Percentiles rank a stretch among this genome's conserved stretches.
Evolutionary conservation across 257 asterid species (phyloP).

Genomic region (Rehmannia glutinosa): DNA sequence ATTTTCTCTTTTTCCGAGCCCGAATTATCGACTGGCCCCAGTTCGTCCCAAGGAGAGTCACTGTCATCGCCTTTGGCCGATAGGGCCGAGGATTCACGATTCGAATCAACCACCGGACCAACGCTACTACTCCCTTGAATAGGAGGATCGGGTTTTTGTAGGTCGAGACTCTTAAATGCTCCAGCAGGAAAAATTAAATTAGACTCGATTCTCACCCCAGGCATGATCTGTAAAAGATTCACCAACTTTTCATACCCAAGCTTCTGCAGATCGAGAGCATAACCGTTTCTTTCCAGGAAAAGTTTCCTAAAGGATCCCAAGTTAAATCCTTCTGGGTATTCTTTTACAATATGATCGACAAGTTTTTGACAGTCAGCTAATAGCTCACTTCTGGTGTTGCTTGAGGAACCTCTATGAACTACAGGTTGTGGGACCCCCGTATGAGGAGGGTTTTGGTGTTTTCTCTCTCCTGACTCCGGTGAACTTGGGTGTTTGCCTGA

Average conservation of each 20-base stretch:
- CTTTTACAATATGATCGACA: slow-evolving; percentile 49
- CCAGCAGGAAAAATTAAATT: slow-evolving; percentile 45
- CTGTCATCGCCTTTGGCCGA: slow-evolving; percentile 34
- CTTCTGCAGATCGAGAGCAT: slow-evolving; percentile 56
- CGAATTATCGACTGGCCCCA: slow-evolving; percentile 56
- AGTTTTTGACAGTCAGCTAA: slow-evolving; percentile 61
- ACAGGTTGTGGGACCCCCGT: slow-evolving; percentile 38
- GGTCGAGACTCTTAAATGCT: slow-evolving; percentile 24
- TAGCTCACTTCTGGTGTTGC: slow-evolving; percentile 45
- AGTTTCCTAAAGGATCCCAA: slow-evolving; percentile 49
- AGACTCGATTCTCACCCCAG: slow-evolving; percentile 53
- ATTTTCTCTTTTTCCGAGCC: slow-evolving; percentile 25
- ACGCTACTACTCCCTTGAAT: too few relatives aligned
- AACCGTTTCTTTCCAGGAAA: slow-evolving; percentile 56
- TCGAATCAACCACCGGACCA: too few relatives aligned
- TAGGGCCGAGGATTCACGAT: too few relatives aligned
- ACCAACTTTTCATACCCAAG: slow-evolving; percentile 64
- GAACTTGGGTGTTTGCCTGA: slow-evolving; percentile 6
- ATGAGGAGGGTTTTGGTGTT: slow-evolving; percentile 45
- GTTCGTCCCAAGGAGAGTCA: slow-evolving; percentile 81
- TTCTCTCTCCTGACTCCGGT: slow-evolving; percentile 31
- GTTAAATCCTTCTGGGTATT: slow-evolving; percentile 65
- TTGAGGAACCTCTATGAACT: slow-evolving; percentile 22
- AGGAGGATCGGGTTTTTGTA: too few relatives aligned
- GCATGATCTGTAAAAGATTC: slow-evolving; percentile 49